phyloP scores from a whole-genome alignment of 2,329 filamentous ascomycete species.

The Fusarium drepaniforme region DNA sequence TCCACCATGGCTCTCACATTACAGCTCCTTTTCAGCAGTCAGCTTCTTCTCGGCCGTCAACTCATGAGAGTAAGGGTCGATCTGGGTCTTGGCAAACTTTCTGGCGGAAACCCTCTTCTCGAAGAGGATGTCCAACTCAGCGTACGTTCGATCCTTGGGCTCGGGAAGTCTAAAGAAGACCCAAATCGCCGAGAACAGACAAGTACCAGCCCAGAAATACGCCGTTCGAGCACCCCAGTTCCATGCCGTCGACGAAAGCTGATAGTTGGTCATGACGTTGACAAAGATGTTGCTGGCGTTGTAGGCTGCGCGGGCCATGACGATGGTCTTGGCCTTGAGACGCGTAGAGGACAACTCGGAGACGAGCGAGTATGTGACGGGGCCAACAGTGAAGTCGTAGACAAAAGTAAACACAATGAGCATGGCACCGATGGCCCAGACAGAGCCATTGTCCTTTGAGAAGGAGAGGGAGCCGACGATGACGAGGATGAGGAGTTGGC shows the following conservation, averaged over 20 bases:
- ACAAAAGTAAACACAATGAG: slow-evolving; percentile 65
- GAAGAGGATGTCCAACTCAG: slow-evolving; percentile 58
- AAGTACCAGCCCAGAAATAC: slow-evolving; percentile 61
- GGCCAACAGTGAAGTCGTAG: slow-evolving; percentile 67
- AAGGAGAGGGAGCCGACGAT: slow-evolving; percentile 56
- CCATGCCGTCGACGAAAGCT: slow-evolving; percentile 59
- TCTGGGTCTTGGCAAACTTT: slow-evolving; percentile 54
- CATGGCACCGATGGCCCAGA: slow-evolving; percentile 60
- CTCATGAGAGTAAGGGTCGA: slow-evolving; percentile 50
- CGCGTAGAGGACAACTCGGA: slow-evolving; percentile 66
- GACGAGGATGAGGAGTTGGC: slow-evolving; percentile 54
- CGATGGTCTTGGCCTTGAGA: slow-evolving; percentile 67
- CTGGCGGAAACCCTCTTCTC: slow-evolving; percentile 54
- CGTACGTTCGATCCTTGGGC: slow-evolving; percentile 62
- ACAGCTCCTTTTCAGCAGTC: slow-evolving; percentile 19
- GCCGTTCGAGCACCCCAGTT: slow-evolving; percentile 62
- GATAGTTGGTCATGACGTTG: slow-evolving; percentile 62
- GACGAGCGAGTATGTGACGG: slow-evolving; percentile 64
- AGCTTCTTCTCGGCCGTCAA: slow-evolving; percentile 10
- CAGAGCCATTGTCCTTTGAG: slow-evolving; percentile 46
- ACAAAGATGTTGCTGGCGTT: slow-evolving; percentile 64
- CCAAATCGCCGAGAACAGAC: slow-evolving; percentile 62
- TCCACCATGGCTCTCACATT: background rate
- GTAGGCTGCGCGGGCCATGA: slow-evolving; percentile 58
- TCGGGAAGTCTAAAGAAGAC: slow-evolving; percentile 65